Conservation (phyloP, 1,139 yeast species). For the Protomyces lactucae-debilis region DNA sequence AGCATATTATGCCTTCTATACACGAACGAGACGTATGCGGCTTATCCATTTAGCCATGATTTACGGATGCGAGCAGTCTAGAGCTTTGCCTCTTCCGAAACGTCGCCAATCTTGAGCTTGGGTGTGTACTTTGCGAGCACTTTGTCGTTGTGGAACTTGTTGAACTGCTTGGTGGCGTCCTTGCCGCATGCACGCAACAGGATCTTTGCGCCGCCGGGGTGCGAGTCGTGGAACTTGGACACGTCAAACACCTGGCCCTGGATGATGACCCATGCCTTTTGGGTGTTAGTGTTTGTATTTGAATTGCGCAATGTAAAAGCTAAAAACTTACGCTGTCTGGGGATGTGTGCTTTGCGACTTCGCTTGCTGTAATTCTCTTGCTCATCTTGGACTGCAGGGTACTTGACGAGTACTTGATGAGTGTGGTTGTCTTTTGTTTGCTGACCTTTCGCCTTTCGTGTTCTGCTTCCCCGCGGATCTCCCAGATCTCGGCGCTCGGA, state of each 20-base stretch:
- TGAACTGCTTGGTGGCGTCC: slow-evolving; percentile 79
- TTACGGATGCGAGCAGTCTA: neutral
- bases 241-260: slow-evolving; percentile 85
- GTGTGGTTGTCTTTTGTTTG: too few relatives aligned
- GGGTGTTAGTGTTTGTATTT: neutral
- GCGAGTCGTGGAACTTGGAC: slow-evolving; percentile 78
- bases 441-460: too few relatives aligned
- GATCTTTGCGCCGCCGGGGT: slow-evolving; percentile 83
- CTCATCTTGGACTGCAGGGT: neutral
- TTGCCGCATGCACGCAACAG: slow-evolving; percentile 76
- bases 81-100: neutral
- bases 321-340: neutral
- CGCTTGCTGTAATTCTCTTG: neutral
- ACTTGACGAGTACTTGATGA: too few relatives aligned
- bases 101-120: slow-evolving; percentile 41
- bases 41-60: too few relatives aligned
- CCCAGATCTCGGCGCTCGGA: too few relatives aligned
- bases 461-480: too few relatives aligned
- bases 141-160: slow-evolving; percentile 45
- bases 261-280: slow-evolving; percentile 63
- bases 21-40: neutral
- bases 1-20: neutral
- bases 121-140: slow-evolving; percentile 42
- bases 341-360: neutral
- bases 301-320: neutral